Evolutionary conservation across 2,329 filamentous ascomycete genomes (phyloP), one percentile per base, ranked within the genome.

Genomic region (Arthroderma sp.): DNA sequence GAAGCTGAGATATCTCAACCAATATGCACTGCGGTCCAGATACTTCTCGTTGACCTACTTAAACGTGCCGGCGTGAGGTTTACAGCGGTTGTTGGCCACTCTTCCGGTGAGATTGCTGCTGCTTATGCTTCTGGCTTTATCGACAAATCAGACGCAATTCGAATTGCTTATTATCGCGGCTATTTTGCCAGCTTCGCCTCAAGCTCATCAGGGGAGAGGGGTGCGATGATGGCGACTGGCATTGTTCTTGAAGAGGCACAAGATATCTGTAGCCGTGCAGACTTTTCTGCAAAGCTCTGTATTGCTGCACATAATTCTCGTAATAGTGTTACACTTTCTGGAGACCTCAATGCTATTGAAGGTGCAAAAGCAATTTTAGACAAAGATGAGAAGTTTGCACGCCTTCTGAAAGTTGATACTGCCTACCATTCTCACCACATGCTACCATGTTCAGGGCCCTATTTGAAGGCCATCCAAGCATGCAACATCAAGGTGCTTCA

Each of bases 211-310:
- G 31, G 37, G 15, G 21, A 62, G 21, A 61, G 59, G 13, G 77
- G 77, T 0, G 71, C 67, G 0, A 81, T 81, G 79, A 63, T 80
- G 39, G 77, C 77, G 0, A 74, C 73, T 0, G 75, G 73, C 0
- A 67, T 71, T 0, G 66, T 66, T 0, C 60, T 65, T 4, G 68
- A 73, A 2, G 71, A n/a, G n/a, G n/a, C n/a, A n/a, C n/a, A n/a
- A n/a, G n/a, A n/a, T n/a, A n/a, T n/a, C n/a, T n/a, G n/a, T n/a
- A n/a, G n/a, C n/a, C n/a, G n/a, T n/a, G n/a, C n/a, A n/a, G n/a
- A n/a, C n/a, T n/a, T n/a, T n/a, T n/a, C n/a, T n/a, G n/a, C n/a
- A n/a, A n/a, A n/a, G 2, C 57, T 71, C 2, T 60, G 60, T 4
- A 61, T 74, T 38, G 72, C 71, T 1, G 70, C 69, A 2, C 58